These are phyloP conservation scores for Thermothelomyces thermophilus DNA, from an alignment of 2,329 filamentous ascomycete species.

Conservation along the genomic window DNA sequence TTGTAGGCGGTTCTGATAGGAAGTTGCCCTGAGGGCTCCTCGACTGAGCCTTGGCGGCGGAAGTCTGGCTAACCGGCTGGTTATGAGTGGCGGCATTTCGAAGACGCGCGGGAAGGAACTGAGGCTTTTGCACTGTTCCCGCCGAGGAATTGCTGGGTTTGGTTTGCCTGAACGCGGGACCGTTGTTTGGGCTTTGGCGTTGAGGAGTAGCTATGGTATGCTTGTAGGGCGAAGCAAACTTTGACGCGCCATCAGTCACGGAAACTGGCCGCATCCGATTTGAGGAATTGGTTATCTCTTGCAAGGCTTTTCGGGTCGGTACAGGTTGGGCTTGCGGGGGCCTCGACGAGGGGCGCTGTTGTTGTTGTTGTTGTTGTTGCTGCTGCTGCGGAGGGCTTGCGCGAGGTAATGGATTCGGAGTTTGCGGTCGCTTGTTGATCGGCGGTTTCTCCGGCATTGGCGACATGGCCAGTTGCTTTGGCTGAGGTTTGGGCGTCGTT, in stretches of 20 bases:
- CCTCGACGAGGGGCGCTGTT: background rate
- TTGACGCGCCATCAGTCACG: background rate
- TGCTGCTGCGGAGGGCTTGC: background rate
- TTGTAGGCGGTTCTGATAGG: constrained; percentile 9
- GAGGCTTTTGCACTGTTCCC: constrained; percentile 3
- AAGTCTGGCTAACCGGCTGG: background rate
- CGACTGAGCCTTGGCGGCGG: background rate
- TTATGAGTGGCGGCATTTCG: background rate
- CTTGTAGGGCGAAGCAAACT: background rate
- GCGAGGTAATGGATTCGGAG: background rate
- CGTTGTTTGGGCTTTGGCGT: background rate
- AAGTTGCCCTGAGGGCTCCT: background rate
- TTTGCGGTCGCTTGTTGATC: background rate
- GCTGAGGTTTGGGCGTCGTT: background rate
- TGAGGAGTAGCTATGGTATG: background rate
- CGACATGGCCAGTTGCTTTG: background rate
- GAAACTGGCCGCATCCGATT: background rate
- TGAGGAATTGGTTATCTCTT: background rate
- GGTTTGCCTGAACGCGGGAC: constrained; percentile 4
- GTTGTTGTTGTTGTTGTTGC: background rate
- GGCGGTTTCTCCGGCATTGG: background rate
- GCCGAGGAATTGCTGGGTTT: background rate
- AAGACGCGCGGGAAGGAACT: constrained; percentile 7
- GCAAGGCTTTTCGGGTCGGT: background rate
- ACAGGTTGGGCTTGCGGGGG: background rate